phyloP scores from a whole-genome alignment of 176 grass and related monocot genomes.

The Areca catechu region DNA sequence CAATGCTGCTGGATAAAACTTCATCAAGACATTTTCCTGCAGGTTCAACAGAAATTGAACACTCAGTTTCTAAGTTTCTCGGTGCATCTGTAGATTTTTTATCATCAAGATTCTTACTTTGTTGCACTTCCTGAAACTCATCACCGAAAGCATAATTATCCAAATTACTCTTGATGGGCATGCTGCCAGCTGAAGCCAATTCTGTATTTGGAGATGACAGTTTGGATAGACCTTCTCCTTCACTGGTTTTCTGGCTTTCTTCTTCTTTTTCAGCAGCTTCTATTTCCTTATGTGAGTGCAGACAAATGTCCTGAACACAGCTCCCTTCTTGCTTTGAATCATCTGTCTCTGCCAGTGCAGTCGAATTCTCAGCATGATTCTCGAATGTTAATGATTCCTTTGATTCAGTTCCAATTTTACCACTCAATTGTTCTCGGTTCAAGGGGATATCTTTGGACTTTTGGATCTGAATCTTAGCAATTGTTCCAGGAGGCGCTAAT shows the following conservation, averaged over 20 bases:
- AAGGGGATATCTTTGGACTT: constrained; percentile 44
- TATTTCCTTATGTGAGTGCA: constrained; percentile 25
- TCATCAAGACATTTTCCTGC: no score
- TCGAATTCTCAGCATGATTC: constrained; percentile 30
- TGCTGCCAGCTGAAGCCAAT: no score
- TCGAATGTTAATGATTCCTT: constrained; percentile 38
- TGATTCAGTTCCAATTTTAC: constrained; percentile 57
- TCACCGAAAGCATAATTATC: no score
- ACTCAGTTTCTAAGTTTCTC: no score
- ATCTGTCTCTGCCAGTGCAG: constrained; percentile 25
- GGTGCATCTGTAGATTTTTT: no score
- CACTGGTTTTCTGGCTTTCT: constrained; percentile 24
- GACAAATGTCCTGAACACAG: constrained; percentile 17
- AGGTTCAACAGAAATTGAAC: no score
- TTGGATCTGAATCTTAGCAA: constrained; percentile 61
- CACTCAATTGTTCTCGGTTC: constrained; percentile 39
- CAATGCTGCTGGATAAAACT: no score
- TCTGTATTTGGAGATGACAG: no score
- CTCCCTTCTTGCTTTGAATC: constrained; percentile 22
- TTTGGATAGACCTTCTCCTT: no score
- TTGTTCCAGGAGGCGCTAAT: constrained; percentile 87
- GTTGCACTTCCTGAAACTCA: no score
- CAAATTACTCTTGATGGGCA: no score
- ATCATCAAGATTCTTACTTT: no score
- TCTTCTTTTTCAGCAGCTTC: constrained; percentile 26